A percentile compares a stretch with the other conserved stretches of the same genome.
These are phyloP conservation scores for Acanthamoeba culbertsoni DNA, from an alignment of 208 protist species.

Conservation along the genomic window DNA sequence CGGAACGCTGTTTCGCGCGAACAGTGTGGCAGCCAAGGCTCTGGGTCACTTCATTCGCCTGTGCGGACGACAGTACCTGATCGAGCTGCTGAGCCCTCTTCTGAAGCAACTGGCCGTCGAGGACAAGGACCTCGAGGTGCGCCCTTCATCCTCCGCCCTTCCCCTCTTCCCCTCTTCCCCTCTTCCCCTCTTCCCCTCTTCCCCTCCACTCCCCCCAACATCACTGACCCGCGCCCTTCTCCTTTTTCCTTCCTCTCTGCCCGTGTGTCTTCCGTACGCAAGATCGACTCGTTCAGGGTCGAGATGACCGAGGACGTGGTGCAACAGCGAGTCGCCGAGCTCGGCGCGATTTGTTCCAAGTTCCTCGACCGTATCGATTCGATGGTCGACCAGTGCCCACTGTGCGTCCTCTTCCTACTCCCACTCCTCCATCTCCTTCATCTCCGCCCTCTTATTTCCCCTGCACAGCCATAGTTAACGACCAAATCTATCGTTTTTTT, in stretches of 20 bases:
- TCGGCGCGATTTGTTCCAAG: slow-evolving; percentile 5
- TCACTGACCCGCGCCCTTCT: no score
- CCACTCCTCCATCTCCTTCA: slow-evolving; percentile 3
- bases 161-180: neutral
- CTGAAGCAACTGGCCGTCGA: neutral
- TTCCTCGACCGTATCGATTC: neutral
- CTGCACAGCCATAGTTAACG: neutral
- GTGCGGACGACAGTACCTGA: neutral
- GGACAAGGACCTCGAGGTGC: slow-evolving; percentile 34
- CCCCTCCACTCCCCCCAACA: neutral
- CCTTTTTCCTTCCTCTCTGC: neutral
- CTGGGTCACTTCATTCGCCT: slow-evolving; percentile 41
- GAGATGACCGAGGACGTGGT: slow-evolving; percentile 24
- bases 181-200: neutral
- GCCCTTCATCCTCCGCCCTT: neutral
- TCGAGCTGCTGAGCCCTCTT: neutral
- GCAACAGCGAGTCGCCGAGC: neutral
- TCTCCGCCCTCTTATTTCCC: neutral
- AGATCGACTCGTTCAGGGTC: slow-evolving; percentile 42
- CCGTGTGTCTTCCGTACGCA: neutral
- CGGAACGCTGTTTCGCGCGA: slow-evolving; percentile 17
- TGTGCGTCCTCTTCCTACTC: neutral
- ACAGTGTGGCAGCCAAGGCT: slow-evolving; percentile 31
- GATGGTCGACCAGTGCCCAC: slow-evolving; percentile 30
- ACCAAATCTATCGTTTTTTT: no score